Percentiles rank a stretch among this genome's conserved stretches.
Conservation (phyloP, 2,329 filamentous ascomycete genomes). For the Ophiobolus disseminans region DNA sequence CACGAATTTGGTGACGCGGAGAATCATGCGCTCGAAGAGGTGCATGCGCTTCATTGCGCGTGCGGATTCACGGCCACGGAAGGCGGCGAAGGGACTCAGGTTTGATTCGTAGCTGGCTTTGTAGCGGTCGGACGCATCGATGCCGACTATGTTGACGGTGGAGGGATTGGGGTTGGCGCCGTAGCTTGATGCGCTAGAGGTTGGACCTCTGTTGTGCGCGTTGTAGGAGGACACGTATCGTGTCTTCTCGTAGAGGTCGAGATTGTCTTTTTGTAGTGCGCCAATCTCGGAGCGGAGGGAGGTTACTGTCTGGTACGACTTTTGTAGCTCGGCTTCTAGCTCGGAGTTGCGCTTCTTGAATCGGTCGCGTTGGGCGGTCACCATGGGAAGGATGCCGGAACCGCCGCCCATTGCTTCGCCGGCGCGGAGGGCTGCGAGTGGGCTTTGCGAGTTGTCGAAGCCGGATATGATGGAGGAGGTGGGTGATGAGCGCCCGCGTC, state of each 20-base stretch:
- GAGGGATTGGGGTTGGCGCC: conserved; percentile 78
- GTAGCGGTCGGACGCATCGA: conserved; percentile 70
- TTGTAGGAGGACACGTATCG: conserved; percentile 95
- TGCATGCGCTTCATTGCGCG: conserved; percentile 93
- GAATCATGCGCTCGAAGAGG: conserved; percentile 86
- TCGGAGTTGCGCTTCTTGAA: conserved; percentile 97
- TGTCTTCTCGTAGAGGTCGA: conserved; percentile 96
- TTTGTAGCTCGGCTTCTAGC: conserved; percentile 87
- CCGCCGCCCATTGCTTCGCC: conserved; percentile 74
- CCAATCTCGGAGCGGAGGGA: conserved; percentile 89
- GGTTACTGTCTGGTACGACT: conserved; percentile 80
- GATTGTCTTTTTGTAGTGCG: conserved; percentile 92
- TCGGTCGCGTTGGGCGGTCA: conserved; percentile 94
- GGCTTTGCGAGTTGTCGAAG: conserved; percentile 65
- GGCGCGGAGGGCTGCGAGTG: conserved; percentile 65
- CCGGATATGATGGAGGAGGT: conserved; percentile 98
- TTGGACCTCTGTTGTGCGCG: conserved; percentile 71
- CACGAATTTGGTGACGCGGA: conserved; percentile 89
- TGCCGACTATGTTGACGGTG: conserved; percentile 64
- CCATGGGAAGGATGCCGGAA: conserved; percentile 94
- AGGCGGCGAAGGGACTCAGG: conserved; percentile 93
- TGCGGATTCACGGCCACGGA: conserved; percentile 89
- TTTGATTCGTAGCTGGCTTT: conserved; percentile 92
- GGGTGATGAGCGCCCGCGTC: conserved; percentile 78
- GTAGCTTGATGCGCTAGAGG: conserved; percentile 65